phyloP scores from a whole-genome alignment of 129 eudicot species.

The Cynara cardunculus region DNA sequence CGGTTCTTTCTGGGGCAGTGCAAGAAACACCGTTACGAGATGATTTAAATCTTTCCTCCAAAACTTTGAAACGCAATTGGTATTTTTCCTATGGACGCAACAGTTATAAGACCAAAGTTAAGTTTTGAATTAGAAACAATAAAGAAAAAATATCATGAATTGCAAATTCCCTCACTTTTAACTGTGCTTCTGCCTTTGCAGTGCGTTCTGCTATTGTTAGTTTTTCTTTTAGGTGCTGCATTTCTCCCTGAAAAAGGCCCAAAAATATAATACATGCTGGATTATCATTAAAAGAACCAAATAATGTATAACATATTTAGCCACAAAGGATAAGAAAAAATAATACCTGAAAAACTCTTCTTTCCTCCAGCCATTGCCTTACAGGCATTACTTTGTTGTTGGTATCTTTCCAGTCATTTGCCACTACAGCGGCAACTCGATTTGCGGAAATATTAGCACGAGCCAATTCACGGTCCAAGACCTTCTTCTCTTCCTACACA shows the following conservation, averaged over 20 bases:
- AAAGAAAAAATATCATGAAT: neutral
- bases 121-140: slow-evolving; percentile 11
- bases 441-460: slow-evolving; percentile 92
- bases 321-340: neutral
- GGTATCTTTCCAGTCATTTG: slow-evolving; percentile 96
- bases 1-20: slow-evolving; percentile 35
- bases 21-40: slow-evolving; percentile 41
- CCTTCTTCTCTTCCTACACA: slow-evolving; percentile 75
- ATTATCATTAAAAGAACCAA: neutral
- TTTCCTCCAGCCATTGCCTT: slow-evolving; percentile 95
- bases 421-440: slow-evolving; percentile 89
- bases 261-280: neutral
- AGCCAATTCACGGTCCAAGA: slow-evolving; percentile 87
- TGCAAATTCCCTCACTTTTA: slow-evolving; percentile 55
- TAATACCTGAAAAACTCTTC: slow-evolving; percentile 74
- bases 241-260: slow-evolving; percentile 64
- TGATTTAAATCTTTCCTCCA: slow-evolving; percentile 80
- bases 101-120: neutral
- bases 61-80: slow-evolving; percentile 81
- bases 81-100: slow-evolving; percentile 66
- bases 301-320: slow-evolving; percentile 4
- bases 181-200: slow-evolving; percentile 89
- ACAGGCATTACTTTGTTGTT: slow-evolving; percentile 97
- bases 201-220: slow-evolving; percentile 86
- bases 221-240: slow-evolving; percentile 89